These are phyloP conservation scores for Periconia sp. DNA, from an alignment of 2,329 filamentous ascomycete species.

Conservation along the genomic window DNA sequence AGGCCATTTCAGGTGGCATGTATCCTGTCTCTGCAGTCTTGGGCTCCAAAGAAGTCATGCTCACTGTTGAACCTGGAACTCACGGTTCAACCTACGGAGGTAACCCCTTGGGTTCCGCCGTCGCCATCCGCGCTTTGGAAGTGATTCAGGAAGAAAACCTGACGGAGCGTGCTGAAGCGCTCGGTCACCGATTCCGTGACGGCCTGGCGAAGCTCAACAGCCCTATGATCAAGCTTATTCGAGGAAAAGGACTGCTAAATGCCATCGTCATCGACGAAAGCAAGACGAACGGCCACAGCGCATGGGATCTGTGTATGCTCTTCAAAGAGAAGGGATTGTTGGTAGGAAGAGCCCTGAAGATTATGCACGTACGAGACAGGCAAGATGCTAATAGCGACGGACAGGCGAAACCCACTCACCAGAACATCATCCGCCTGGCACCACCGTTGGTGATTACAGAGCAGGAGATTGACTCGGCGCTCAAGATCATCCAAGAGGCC, in stretches of 20 bases:
- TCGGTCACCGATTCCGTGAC: slow-evolving; percentile 82
- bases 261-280: slow-evolving; percentile 94
- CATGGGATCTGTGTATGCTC: slow-evolving; percentile 95
- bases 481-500: slow-evolving; percentile 79
- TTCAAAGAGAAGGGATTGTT: slow-evolving; percentile 93
- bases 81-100: slow-evolving; percentile 99
- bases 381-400: slow-evolving; percentile 26
- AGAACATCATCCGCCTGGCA: slow-evolving; percentile 98
- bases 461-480: slow-evolving; percentile 74
- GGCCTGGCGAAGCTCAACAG: slow-evolving; percentile 74
- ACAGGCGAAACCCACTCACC: slow-evolving; percentile 96
- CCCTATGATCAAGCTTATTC: slow-evolving; percentile 77
- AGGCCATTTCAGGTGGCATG: slow-evolving; percentile 97
- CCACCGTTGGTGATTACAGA: slow-evolving; percentile 94
- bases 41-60: slow-evolving; percentile 86
- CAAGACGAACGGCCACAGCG: slow-evolving; percentile 79
- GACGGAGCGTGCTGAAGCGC: slow-evolving; percentile 75
- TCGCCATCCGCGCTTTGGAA: slow-evolving; percentile 93
- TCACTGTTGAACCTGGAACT: slow-evolving; percentile 92
- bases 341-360: slow-evolving; percentile 60
- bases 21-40: slow-evolving; percentile 97
- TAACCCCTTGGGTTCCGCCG: slow-evolving; percentile 92
- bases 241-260: slow-evolving; percentile 93
- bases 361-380: slow-evolving; percentile 36
- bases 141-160: slow-evolving; percentile 90